Conservation (phyloP, 2,329 filamentous ascomycete genomes). For the Dactylellina haptotyla region DNA sequence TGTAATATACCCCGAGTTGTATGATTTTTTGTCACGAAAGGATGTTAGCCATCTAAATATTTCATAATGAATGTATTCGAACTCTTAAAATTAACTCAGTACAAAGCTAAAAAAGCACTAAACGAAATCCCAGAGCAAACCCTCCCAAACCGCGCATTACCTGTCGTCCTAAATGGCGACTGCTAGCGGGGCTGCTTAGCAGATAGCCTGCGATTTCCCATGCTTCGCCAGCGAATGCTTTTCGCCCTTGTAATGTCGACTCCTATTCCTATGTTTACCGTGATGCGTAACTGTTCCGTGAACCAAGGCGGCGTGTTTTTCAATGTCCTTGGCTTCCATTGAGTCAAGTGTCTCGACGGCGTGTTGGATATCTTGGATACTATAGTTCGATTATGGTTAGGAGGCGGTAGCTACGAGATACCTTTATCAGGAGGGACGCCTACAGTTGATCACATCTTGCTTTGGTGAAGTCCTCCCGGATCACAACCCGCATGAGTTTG, state of each 20-base stretch:
- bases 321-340: constrained; percentile 77
- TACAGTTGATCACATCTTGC: constrained; percentile 78
- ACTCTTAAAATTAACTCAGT: not conserved
- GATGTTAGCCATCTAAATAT: no score
- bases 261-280: constrained; percentile 60
- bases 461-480: constrained; percentile 89
- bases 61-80: no score
- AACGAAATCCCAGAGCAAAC: not conserved
- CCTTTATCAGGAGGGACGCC: not conserved
- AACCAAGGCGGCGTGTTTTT: constrained; percentile 68
- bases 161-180: no score
- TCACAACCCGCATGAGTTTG: constrained; percentile 91
- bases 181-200: no score
- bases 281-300: constrained; percentile 68
- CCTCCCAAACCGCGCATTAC: not conserved
- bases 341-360: constrained; percentile 76
- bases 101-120: not conserved
- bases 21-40: no score
- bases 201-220: constrained; percentile 69
- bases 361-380: constrained; percentile 78
- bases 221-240: constrained; percentile 78
- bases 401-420: not conserved
- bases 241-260: constrained; percentile 72
- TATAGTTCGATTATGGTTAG: constrained; percentile 3
- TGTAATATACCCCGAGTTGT: constrained; percentile 26